Evolutionary conservation across 768 basidiomycete genomes (phyloP), one percentile per base, ranked within the genome.

Genomic region (Termitomyces sp.): DNA sequence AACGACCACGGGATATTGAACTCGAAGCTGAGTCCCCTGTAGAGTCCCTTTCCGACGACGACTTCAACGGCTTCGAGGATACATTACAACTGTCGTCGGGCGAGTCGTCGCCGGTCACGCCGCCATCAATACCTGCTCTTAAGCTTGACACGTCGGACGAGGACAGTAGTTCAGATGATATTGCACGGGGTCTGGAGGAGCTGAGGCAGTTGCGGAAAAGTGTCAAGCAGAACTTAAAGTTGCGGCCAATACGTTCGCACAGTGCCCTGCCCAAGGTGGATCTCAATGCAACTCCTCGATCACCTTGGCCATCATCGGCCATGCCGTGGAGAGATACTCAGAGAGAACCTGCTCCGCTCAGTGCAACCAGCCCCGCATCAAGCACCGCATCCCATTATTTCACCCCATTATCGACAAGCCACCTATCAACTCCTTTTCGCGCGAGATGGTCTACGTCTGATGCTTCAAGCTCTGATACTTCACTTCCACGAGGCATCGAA

Each of bases 201-300:
- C 82, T 93, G 38, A 86, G 89, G 56, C 73, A 81, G 62, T 78
- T 93, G 8, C 82, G 91, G 34, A 78, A 81, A 62, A 89, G 76
- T 63, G 87, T 93, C 2, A 83, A 86, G 71, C 79, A 84, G 70
- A 93, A 93, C 63, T 80, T 93, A 37, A 85, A 83, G 57, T 77
- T 93, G 35, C 81, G 91, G 21, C 91, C 92, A 29, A 87, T 93
- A 56, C 82, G 83, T 49, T 86, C 86, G 23, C 74, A 77, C 37
- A 73, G 76, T 44, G 67, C 75, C n/a, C 71, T 84, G 43, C 77
- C 82, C 38, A 83, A 82, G 65, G 68, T 78, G 40, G 66, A 68
- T 62, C 58, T 71, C n/a, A 64, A 65, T 63, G 35, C 67, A 54
- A 66, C 66, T 27, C 68, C 60, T 54, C 64, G 68, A 58, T 69